Evolutionary conservation across 805 yeast species (phyloP).

Genomic region (Ogataea corticis): DNA sequence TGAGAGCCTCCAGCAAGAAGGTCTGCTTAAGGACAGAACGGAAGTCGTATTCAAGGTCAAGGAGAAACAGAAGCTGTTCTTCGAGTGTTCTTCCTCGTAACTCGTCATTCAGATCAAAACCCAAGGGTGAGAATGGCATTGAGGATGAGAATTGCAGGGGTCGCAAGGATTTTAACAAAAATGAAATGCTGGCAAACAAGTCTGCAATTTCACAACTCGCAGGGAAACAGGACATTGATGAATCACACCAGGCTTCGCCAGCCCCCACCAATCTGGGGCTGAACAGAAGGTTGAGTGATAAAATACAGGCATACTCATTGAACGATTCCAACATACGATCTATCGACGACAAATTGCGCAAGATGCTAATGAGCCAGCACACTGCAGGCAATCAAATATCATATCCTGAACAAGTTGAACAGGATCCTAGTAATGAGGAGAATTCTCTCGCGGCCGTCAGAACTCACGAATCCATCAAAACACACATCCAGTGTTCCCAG

Average conservation of each 20-base stretch:
- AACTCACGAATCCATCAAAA: slow-evolving; percentile 11
- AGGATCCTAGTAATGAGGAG: background rate
- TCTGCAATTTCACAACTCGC: background rate
- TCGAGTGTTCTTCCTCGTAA: slow-evolving; percentile 10
- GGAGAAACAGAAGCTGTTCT: slow-evolving; percentile 20
- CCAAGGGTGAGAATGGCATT: background rate
- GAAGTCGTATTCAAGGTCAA: slow-evolving; percentile 15
- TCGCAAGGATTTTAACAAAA: slow-evolving; percentile 4
- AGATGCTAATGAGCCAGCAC: slow-evolving; percentile 3
- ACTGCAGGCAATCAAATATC: too few species aligned
- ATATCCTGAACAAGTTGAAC: too few species aligned
- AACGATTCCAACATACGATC: slow-evolving; percentile 15
- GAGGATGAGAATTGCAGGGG: slow-evolving; percentile 16
- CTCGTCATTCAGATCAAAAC: slow-evolving; percentile 4
- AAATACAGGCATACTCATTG: slow-evolving; percentile 2
- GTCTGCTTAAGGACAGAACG: slow-evolving; percentile 8
- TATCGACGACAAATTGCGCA: slow-evolving; percentile 13
- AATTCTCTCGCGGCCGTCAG: slow-evolving; percentile 2
- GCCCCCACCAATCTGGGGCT: slow-evolving; percentile 1
- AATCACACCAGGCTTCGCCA: background rate
- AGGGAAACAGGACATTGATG: background rate
- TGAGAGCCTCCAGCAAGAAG: slow-evolving; percentile 17
- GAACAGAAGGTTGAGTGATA: background rate
- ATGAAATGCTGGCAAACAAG: slow-evolving; percentile 5
- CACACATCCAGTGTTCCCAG: slow-evolving; percentile 19